These are phyloP conservation scores for Diutina sp. DNA, from an alignment of 1,139 yeast genomes.

Conservation along the genomic window DNA sequence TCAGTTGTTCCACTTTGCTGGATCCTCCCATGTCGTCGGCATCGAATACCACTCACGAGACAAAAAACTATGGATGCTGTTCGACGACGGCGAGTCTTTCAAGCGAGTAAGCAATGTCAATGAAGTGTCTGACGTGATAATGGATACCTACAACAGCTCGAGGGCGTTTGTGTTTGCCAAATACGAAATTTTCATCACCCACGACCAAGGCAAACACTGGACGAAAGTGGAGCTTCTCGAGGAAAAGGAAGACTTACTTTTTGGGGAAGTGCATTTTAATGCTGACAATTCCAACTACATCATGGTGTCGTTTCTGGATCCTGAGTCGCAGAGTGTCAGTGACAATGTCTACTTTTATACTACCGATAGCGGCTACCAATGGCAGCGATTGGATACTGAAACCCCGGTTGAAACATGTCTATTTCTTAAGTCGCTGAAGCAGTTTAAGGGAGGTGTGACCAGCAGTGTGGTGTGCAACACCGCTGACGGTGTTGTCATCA, in stretches of 20 bases:
- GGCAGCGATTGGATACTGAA: neutral
- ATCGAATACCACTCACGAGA: neutral
- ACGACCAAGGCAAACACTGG: neutral
- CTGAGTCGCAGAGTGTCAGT: neutral
- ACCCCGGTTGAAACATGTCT: neutral
- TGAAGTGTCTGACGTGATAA: neutral
- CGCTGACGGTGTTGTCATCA: neutral
- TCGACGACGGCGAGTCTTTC: neutral
- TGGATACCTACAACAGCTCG: neutral
- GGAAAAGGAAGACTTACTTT: neutral
- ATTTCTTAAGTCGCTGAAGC: neutral
- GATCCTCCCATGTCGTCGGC: neutral
- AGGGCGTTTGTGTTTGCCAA: neutral
- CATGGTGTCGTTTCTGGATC: neutral
- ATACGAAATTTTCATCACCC: neutral
- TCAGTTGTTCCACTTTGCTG: neutral
- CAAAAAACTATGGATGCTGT: neutral
- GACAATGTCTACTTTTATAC: neutral
- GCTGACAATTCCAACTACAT: neutral
- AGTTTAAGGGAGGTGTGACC: neutral
- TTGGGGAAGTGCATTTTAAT: neutral
- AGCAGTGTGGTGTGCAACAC: neutral
- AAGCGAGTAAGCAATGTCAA: neutral
- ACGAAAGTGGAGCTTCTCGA: neutral
- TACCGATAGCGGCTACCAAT: neutral